Conservation (phyloP, 768 basidiomycete genomes). For the Tulasnella sp. region DNA sequence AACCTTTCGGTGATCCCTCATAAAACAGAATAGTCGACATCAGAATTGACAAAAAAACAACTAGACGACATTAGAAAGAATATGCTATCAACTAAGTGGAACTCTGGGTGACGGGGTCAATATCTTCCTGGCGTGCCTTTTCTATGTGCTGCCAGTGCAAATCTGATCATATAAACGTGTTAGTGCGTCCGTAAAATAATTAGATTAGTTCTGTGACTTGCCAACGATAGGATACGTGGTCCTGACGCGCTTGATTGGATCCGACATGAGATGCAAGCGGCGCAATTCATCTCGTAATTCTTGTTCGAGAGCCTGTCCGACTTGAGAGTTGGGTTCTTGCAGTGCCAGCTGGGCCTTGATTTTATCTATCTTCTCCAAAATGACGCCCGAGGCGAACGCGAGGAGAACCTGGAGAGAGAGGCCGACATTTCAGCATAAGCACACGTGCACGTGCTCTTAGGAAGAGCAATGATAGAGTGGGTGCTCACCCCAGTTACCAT, state of each 20-base stretch:
- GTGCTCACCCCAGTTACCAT: constrained; percentile 4
- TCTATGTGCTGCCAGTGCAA: constrained; percentile 4
- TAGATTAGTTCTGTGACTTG: not conserved
- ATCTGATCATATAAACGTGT: not conserved
- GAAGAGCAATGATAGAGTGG: not conserved
- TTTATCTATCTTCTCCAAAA: constrained; percentile 7
- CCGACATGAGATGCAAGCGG: not conserved
- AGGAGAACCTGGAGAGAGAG: not conserved
- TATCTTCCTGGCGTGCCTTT: not conserved
- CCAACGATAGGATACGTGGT: constrained; percentile 11
- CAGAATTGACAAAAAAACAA: not conserved
- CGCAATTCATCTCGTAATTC: not conserved
- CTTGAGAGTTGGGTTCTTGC: not conserved
- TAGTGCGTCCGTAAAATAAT: not conserved
- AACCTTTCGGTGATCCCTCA: not conserved
- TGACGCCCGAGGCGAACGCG: constrained; percentile 5
- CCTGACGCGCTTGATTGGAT: not conserved
- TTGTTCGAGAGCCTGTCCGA: not conserved
- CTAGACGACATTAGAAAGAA: not conserved
- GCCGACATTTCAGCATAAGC: not conserved
- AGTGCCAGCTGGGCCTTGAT: not conserved
- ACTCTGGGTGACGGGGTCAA: not conserved
- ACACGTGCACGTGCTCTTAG: not conserved
- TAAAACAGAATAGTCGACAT: not conserved
- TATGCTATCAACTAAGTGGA: not conserved